phyloP scores from a whole-genome alignment of 2,329 filamentous ascomycete genomes.

The Exserohilum turcica region DNA sequence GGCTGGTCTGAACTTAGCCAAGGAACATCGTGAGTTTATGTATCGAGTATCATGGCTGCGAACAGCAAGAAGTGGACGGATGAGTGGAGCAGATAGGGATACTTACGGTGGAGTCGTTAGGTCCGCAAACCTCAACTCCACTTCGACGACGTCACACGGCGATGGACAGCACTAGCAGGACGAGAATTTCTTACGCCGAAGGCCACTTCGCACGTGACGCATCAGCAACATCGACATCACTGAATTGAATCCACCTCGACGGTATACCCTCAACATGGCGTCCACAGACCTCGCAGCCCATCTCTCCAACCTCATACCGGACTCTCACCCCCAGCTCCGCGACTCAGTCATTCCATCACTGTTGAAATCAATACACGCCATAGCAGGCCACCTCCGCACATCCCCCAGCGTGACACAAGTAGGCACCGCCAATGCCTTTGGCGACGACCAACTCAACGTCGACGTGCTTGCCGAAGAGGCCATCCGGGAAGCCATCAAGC shows the following conservation, averaged over 20 bases:
- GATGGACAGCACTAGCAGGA: conserved; percentile 4
- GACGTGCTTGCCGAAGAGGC: conserved; percentile 63
- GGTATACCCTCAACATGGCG: conserved; percentile 1
- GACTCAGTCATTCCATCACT: conserved; percentile 22
- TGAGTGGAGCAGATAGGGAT: neutral
- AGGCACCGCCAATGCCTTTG: conserved; percentile 58
- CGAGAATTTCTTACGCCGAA: conserved; percentile 1
- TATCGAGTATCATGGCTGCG: neutral
- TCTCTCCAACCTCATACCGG: conserved; percentile 7
- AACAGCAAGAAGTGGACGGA: neutral
- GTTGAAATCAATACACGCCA: conserved; percentile 20
- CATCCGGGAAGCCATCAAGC: conserved; percentile 61
- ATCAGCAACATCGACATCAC: neutral
- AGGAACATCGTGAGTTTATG: neutral
- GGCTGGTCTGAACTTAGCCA: neutral
- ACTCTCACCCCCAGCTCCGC: conserved; percentile 10
- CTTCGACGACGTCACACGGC: conserved; percentile 13
- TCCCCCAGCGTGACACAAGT: conserved; percentile 26
- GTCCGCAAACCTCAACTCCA: conserved; percentile 7
- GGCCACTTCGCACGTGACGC: neutral
- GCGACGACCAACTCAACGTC: conserved; percentile 62
- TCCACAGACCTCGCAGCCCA: conserved; percentile 5
- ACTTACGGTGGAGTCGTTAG: conserved; percentile 6
- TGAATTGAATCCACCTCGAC: neutral
- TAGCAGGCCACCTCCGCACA: conserved; percentile 21